Evolutionary conservation across 192 early-diverging fungal genomes (phyloP).

Genomic region (Backusella tuberculispora): DNA sequence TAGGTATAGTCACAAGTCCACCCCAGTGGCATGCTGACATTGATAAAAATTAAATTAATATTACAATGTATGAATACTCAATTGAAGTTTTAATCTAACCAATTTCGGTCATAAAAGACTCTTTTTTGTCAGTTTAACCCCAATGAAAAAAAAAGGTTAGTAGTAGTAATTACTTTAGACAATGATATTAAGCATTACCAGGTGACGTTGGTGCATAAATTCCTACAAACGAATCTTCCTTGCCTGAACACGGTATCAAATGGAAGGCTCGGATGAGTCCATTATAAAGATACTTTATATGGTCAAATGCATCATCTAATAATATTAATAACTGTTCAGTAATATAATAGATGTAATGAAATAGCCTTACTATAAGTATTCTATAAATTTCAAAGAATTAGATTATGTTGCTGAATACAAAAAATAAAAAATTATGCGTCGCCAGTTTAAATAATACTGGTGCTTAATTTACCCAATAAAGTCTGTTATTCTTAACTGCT

Average conservation of each 20-base stretch:
- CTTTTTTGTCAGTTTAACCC: not conserved
- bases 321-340: not conserved
- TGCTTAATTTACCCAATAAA: conserved; percentile 38
- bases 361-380: conserved; percentile 41
- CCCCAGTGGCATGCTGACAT: conserved; percentile 25
- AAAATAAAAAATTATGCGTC: not conserved
- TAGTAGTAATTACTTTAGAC: not conserved
- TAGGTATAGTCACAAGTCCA: conserved; percentile 36
- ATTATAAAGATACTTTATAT: not conserved
- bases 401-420: not conserved
- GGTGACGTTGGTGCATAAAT: conserved; percentile 41
- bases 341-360: not conserved
- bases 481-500: not conserved
- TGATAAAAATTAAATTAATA: not conserved
- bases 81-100: conserved; percentile 5
- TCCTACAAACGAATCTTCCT: conserved; percentile 39
- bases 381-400: conserved; percentile 12
- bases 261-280: conserved; percentile 15
- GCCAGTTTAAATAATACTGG: not conserved
- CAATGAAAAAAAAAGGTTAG: not conserved
- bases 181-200: conserved; percentile 36
- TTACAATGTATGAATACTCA: not conserved
- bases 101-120: conserved; percentile 11
- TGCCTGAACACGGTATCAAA: conserved; percentile 22
- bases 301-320: not conserved